Conservation (phyloP, 2,329 filamentous ascomycete species). For the Trichoderma polysporum region DNA sequence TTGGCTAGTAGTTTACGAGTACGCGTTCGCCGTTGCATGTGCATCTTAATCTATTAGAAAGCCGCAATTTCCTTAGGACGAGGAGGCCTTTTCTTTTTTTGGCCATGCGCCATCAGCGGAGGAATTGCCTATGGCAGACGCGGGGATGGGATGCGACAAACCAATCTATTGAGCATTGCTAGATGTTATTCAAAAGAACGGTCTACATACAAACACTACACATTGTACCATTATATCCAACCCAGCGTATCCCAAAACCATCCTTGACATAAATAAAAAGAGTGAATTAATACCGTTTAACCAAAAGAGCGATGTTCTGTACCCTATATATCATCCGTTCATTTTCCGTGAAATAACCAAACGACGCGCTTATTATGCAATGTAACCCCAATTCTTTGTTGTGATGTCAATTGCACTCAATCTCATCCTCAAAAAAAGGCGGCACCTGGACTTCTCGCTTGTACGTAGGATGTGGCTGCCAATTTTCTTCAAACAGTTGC, state of each 20-base stretch:
- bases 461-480: constrained; percentile 38
- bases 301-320: not conserved
- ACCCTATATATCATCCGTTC: not conserved
- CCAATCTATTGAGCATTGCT: not conserved
- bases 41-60: not conserved
- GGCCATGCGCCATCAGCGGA: not conserved
- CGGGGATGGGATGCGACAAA: not conserved
- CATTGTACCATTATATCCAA: not conserved
- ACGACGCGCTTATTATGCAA: not conserved
- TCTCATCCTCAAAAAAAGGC: not conserved
- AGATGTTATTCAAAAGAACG: not conserved
- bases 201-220: not conserved
- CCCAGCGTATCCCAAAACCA: not conserved
- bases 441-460: constrained; percentile 26
- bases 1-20: not conserved
- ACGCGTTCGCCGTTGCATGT: not conserved
- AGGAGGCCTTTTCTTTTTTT: not conserved
- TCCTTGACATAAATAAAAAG: not conserved
- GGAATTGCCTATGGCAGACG: not conserved
- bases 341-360: not conserved
- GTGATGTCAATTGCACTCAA: not conserved
- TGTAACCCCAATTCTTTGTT: not conserved
- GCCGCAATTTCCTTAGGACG: not conserved
- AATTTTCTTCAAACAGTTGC: constrained; percentile 46
- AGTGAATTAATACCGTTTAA: not conserved